These are phyloP conservation scores for Naganishia sp. DNA, from an alignment of 1,284 basidiomycete species.

Conservation along the genomic window DNA sequence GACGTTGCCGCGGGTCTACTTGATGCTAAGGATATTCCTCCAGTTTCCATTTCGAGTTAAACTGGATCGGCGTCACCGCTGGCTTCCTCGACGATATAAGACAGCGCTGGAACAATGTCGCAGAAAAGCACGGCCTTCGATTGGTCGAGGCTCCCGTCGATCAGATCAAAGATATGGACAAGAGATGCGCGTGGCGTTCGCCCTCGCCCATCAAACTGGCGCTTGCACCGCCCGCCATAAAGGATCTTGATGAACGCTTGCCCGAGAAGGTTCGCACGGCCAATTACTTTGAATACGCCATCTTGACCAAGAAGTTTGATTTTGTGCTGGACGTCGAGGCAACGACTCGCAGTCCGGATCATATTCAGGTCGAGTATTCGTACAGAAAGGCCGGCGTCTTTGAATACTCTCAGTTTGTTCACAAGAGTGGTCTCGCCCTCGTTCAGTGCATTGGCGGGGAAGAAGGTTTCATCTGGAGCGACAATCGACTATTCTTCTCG, in stretches of 20 bases:
- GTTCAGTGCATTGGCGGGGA: constrained; percentile 77
- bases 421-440: constrained; percentile 80
- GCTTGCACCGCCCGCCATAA: constrained; percentile 68
- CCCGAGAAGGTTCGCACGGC: constrained; percentile 57
- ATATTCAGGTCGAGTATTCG: constrained; percentile 82
- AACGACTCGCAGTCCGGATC: constrained; percentile 69
- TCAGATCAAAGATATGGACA: constrained; percentile 75
- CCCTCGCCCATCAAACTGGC: constrained; percentile 78
- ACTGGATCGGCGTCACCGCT: constrained; percentile 96
- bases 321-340: constrained; percentile 88
- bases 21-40: not conserved
- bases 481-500: constrained; percentile 67
- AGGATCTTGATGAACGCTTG: constrained; percentile 67
- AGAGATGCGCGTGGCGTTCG: constrained; percentile 82
- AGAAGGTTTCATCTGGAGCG: constrained; percentile 80
- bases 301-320: constrained; percentile 68
- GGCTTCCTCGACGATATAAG: constrained; percentile 90
- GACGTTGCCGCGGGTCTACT: not conserved
- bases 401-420: constrained; percentile 83
- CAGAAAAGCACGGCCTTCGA: constrained; percentile 87
- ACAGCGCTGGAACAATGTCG: constrained; percentile 76
- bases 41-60: constrained; percentile 87
- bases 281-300: constrained; percentile 77
- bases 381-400: constrained; percentile 73
- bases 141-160: constrained; percentile 90